Base-by-base conservation (phyloP, 139 green algal species). In the Asterochloris erici region DNA sequence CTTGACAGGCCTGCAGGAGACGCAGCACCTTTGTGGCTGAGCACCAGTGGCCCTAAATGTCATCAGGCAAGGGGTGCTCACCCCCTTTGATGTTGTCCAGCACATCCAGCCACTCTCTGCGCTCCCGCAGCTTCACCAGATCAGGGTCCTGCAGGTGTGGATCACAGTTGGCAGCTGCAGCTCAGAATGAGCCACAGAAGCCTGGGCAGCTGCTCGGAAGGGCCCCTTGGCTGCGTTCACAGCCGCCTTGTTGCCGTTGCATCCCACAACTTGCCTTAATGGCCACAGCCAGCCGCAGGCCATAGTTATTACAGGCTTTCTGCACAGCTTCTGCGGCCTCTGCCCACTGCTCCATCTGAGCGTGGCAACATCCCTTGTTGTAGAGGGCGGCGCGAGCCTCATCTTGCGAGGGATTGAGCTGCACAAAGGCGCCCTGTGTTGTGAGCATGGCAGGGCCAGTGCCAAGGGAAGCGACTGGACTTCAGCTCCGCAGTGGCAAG, bases 351-450 rank as follows among this genome's bases (percentile, higher is more conserved):
- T 94, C 91, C 62, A 94, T 87, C 85, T 94, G 93, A 9, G 90
- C 89, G 28, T 94, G 89, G 17, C 89, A 93, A 79, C 96, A 99
- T 26, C 94, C 96, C 26, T 89, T 82, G 90, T 99, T 99, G 88
- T 98, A 99, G 27, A 94, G 82, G 10, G 95, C 96, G 26, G 96
- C 96, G 13, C 89, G 74, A 6, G 94, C 92, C 83, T 98, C 96
- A 60, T 98, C 94, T 10, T 92, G 84, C 60, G 79, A 95, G 15
- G 96, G 95, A 17, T 88, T 85, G 69, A 97, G 81, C 9, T 90
- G 47, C 38, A 54, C 84, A 96, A 80, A 0, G 94, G 93, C 11
- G 77, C 28, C 23, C n/a, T n/a, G 38, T 54, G 38, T 6, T 54
- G 38, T 54, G 38, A 54, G 38, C 38, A 54, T 54, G 38, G 4